Conservation (phyloP, 352 stramenopile species). For the Phytophthora ramorum region DNA sequence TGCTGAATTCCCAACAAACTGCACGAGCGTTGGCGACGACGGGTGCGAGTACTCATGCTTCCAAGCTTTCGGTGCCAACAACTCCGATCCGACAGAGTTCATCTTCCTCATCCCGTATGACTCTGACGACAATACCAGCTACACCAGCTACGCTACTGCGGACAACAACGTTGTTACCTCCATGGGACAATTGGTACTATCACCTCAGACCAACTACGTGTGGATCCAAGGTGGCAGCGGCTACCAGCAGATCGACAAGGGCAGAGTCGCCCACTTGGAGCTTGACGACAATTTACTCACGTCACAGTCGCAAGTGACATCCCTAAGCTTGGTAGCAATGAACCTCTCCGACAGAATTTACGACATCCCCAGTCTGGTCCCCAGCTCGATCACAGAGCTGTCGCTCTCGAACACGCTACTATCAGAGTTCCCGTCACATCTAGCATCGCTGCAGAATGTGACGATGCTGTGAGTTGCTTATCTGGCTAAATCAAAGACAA, state of each 20-base stretch:
- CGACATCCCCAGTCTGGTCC: slow-evolving; percentile 16
- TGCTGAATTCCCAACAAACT: slow-evolving; percentile 1
- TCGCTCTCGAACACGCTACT: slow-evolving; percentile 24
- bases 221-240: slow-evolving; percentile 22
- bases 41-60: slow-evolving; percentile 24
- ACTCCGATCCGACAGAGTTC: slow-evolving; percentile 26
- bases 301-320: slow-evolving; percentile 20
- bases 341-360: slow-evolving; percentile 14
- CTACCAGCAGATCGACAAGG: slow-evolving; percentile 19
- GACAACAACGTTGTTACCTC: slow-evolving; percentile 14
- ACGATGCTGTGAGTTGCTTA: slow-evolving; percentile 16
- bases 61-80: slow-evolving; percentile 19
- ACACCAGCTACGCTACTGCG: slow-evolving; percentile 16
- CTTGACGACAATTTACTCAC: slow-evolving; percentile 12
- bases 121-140: background rate
- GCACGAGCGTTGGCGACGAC: slow-evolving; percentile 2
- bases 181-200: slow-evolving; percentile 21
- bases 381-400: slow-evolving; percentile 6
- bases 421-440: slow-evolving; percentile 16
- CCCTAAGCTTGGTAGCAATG: slow-evolving; percentile 21
- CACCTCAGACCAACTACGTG: slow-evolving; percentile 19
- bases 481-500: background rate
- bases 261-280: slow-evolving; percentile 8
- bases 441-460: slow-evolving; percentile 11
- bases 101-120: slow-evolving; percentile 18